phyloP scores from a whole-genome alignment of 345 rosid genomes.

The Eucalyptus erythrocorys region DNA sequence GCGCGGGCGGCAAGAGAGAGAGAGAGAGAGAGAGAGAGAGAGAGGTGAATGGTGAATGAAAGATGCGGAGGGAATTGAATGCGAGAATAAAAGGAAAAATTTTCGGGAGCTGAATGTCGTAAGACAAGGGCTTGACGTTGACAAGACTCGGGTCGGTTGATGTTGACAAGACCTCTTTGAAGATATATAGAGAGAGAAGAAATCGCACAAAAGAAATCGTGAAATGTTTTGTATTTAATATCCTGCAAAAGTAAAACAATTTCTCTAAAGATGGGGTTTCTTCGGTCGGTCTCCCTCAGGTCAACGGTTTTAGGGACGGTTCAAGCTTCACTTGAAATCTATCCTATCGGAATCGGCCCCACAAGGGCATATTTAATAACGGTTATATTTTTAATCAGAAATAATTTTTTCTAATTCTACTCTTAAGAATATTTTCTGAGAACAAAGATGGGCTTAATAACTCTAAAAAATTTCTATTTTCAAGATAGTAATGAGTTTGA shows the following conservation, averaged over 20 bases:
- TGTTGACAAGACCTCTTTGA: neutral
- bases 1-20: neutral
- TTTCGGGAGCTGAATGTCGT: neutral
- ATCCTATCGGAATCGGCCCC: too few species aligned
- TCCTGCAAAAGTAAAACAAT: neutral
- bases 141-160: neutral
- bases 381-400: too few species aligned
- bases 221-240: neutral
- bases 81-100: neutral
- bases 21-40: neutral
- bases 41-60: neutral
- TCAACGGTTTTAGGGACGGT: too few species aligned
- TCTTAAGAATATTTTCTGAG: accelerated
- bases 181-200: neutral
- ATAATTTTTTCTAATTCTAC: too few species aligned
- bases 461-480: too few species aligned
- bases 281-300: too few species aligned
- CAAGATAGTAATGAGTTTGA: too few species aligned
- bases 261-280: neutral
- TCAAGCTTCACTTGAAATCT: too few species aligned
- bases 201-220: neutral
- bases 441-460: accelerated
- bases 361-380: too few species aligned
- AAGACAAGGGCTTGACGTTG: neutral
- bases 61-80: neutral